These are phyloP conservation scores for Quercus aquifolioides DNA, from an alignment of 306 rosid species.

Conservation along the genomic window DNA sequence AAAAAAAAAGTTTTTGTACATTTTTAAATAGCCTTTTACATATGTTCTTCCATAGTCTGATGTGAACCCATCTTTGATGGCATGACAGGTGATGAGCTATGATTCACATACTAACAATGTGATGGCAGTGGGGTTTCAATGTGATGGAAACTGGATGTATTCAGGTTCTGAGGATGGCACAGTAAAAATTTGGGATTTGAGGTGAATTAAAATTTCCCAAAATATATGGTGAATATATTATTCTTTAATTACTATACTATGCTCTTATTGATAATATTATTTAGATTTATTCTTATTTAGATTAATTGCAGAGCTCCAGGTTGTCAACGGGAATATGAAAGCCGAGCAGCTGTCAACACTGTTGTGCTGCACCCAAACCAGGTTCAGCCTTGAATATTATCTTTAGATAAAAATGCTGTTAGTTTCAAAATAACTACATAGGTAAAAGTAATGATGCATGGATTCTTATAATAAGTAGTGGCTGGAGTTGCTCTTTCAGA, in stretches of 20 bases:
- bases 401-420: neutral
- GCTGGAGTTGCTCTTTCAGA: neutral
- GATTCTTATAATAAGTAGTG: conserved; percentile 6
- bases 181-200: conserved; percentile 97
- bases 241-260: conserved; percentile 1
- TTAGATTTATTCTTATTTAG: conserved; percentile 19
- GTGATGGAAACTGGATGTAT: conserved; percentile 99
- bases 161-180: conserved; percentile 99
- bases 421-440: neutral
- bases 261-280: neutral
- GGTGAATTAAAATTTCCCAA: conserved; percentile 36
- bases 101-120: conserved; percentile 95
- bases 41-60: neutral
- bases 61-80: conserved; percentile 7
- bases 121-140: conserved; percentile 98
- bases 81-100: conserved; percentile 81
- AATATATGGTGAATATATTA: neutral
- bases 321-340: conserved; percentile 98
- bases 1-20: neutral
- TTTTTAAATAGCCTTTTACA: neutral
- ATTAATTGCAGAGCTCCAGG: conserved; percentile 79
- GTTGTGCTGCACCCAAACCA: conserved; percentile 98
- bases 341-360: conserved; percentile 96
- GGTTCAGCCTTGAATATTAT: conserved; percentile 40
- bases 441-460: neutral